phyloP scores from a whole-genome alignment of 352 stramenopile genomes.

The Pythium biforme region DNA sequence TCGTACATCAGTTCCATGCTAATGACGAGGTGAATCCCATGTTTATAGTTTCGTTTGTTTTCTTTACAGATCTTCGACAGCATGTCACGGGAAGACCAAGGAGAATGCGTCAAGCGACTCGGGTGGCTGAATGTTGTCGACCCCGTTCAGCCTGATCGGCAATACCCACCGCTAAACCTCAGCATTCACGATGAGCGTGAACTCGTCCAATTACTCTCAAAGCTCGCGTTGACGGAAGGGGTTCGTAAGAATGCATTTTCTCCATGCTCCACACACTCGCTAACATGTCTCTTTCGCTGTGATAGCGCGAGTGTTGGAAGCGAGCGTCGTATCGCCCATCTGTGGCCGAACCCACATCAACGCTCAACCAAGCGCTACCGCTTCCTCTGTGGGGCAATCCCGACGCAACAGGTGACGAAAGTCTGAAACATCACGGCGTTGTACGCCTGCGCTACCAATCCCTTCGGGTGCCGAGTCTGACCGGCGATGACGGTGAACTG shows the following conservation, averaged over 20 bases:
- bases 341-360: constrained; percentile 1
- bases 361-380: constrained; percentile 25
- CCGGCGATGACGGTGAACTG: constrained; percentile 1
- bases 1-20: neutral
- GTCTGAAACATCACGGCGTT: constrained; percentile 59
- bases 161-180: constrained; percentile 71
- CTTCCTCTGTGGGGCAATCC: constrained; percentile 46
- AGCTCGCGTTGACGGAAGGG: constrained; percentile 68
- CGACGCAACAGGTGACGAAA: constrained; percentile 53
- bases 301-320: constrained; percentile 24
- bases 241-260: constrained; percentile 21
- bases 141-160: constrained; percentile 65
- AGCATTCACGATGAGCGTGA: constrained; percentile 71
- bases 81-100: constrained; percentile 53
- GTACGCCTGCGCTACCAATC: constrained; percentile 49
- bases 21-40: neutral
- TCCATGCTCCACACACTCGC: neutral
- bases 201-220: constrained; percentile 73
- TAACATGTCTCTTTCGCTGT: neutral
- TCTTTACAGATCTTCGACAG: constrained; percentile 44
- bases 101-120: constrained; percentile 56
- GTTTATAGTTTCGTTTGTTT: neutral
- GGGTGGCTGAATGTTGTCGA: constrained; percentile 88
- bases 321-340: constrained; percentile 19
- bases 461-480: neutral